Conservation (phyloP, 768 basidiomycete genomes). For the Termitomyces sp. region DNA sequence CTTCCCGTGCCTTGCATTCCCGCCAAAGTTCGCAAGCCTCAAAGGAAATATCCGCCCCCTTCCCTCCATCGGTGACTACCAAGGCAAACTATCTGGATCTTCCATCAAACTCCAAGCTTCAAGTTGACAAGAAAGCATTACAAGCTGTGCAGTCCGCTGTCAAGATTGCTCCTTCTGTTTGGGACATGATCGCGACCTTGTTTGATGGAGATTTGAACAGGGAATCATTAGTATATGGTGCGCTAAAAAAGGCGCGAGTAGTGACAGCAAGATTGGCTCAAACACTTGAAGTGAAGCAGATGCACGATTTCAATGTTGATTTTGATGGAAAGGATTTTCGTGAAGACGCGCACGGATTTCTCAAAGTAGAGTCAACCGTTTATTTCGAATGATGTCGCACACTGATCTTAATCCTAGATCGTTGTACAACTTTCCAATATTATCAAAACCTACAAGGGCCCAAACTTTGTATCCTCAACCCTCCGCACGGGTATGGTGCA, state of each 20-base stretch:
- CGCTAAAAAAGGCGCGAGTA: slow-evolving; percentile 55
- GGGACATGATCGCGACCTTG: slow-evolving; percentile 75
- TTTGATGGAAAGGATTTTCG: slow-evolving; percentile 60
- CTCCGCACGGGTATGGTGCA: slow-evolving; percentile 69
- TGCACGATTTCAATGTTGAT: slow-evolving; percentile 52
- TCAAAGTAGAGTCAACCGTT: slow-evolving; percentile 53
- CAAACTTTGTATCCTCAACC: slow-evolving; percentile 47
- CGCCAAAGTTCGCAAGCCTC: slow-evolving; percentile 39
- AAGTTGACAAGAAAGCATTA: slow-evolving; percentile 75
- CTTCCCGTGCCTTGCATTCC: slow-evolving; percentile 24
- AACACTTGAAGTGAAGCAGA: slow-evolving; percentile 52
- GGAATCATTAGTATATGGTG: slow-evolving; percentile 43
- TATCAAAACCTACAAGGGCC: slow-evolving; percentile 59
- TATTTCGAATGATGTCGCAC: background rate
- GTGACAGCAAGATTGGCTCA: slow-evolving; percentile 60
- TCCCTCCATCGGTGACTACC: slow-evolving; percentile 33
- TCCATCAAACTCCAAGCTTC: slow-evolving; percentile 49
- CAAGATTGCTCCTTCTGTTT: slow-evolving; percentile 74
- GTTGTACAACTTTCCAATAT: slow-evolving; percentile 74
- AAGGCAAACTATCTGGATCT: slow-evolving; percentile 39
- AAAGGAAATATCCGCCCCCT: slow-evolving; percentile 27
- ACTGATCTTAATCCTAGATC: slow-evolving; percentile 35
- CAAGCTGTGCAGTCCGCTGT: slow-evolving; percentile 76
- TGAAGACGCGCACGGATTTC: slow-evolving; percentile 75
- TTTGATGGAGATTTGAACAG: slow-evolving; percentile 41